Evolutionary conservation across 1,284 basidiomycete species (phyloP).

Genomic region (Ceratobasidium sp.): DNA sequence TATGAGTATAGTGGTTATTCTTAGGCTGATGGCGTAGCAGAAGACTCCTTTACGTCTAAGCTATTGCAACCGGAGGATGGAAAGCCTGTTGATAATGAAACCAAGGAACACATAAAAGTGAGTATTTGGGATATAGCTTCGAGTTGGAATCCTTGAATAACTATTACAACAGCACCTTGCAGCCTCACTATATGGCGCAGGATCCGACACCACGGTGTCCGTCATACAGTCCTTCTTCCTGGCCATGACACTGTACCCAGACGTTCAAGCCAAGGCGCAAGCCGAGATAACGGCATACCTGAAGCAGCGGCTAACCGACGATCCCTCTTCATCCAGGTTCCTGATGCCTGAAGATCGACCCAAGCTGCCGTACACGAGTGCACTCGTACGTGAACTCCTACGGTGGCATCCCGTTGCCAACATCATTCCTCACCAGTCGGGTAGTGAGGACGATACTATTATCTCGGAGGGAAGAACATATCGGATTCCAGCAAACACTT

Average conservation of each 20-base stretch:
- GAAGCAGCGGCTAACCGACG: not conserved
- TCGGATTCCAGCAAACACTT: constrained; percentile 17
- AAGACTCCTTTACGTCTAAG: constrained; percentile 13
- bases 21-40: constrained; percentile 1
- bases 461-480: constrained; percentile 3
- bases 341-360: constrained; percentile 4
- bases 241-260: constrained; percentile 30
- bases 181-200: constrained; percentile 28
- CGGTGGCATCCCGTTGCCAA: constrained; percentile 28
- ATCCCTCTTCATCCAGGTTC: constrained; percentile 11
- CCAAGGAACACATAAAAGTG: constrained; percentile 13
- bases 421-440: constrained; percentile 4
- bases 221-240: constrained; percentile 23
- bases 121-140: too few species aligned
- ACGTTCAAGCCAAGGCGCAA: constrained; percentile 29
- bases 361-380: constrained; percentile 17
- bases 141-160: too few species aligned
- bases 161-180: constrained; percentile 21
- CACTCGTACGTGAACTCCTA: constrained; percentile 26
- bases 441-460: constrained; percentile 19
- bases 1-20: too few species aligned
- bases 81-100: not conserved
- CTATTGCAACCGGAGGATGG: constrained; percentile 21
- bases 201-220: constrained; percentile 29
- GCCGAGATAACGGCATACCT: constrained; percentile 15